Percentiles rank a stretch among this genome's conserved stretches.
Evolutionary conservation across 2,329 filamentous ascomycete species (phyloP).

Genomic region (Fusarium irregulare): DNA sequence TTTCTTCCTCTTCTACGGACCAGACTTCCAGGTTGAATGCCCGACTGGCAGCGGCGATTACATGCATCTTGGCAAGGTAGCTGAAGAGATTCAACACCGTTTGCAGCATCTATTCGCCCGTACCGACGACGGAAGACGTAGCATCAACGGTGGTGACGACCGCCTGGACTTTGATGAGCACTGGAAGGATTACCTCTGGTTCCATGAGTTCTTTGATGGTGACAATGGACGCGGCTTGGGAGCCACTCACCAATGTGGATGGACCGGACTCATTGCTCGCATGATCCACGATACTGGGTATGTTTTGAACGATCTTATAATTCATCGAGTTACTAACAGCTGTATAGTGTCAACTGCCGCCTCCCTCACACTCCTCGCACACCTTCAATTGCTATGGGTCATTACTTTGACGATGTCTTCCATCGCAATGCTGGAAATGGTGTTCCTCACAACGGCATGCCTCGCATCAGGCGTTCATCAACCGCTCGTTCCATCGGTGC

Average conservation of each 20-base stretch:
- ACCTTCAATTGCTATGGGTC: constrained; percentile 82
- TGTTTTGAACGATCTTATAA: constrained; percentile 50
- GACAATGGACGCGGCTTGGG: constrained; percentile 90
- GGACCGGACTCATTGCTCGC: constrained; percentile 94
- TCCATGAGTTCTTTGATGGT: constrained; percentile 97
- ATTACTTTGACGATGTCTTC: constrained; percentile 96
- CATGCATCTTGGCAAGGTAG: constrained; percentile 95
- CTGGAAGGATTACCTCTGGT: constrained; percentile 89
- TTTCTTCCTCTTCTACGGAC: constrained; percentile 96
- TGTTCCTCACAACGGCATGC: constrained; percentile 55
- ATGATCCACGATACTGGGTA: constrained; percentile 98
- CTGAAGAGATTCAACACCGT: constrained; percentile 94
- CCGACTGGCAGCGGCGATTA: constrained; percentile 92
- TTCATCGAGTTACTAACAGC: constrained; percentile 53
- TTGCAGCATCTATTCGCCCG: constrained; percentile 91
- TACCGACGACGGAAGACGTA: constrained; percentile 85
- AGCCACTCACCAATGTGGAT: constrained; percentile 93
- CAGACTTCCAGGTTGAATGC: constrained; percentile 88
- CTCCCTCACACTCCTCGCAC: constrained; percentile 93
- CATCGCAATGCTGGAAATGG: constrained; percentile 55
- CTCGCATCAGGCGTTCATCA: constrained; percentile 78
- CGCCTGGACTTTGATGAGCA: constrained; percentile 89
- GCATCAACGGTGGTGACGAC: constrained; percentile 87
- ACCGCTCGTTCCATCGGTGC: constrained; percentile 85
- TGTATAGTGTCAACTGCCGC: constrained; percentile 80